A percentile compares a stretch with the other conserved stretches of the same genome.
phyloP scores from a whole-genome alignment of 1,139 yeast genomes.

The Candida sp. region DNA sequence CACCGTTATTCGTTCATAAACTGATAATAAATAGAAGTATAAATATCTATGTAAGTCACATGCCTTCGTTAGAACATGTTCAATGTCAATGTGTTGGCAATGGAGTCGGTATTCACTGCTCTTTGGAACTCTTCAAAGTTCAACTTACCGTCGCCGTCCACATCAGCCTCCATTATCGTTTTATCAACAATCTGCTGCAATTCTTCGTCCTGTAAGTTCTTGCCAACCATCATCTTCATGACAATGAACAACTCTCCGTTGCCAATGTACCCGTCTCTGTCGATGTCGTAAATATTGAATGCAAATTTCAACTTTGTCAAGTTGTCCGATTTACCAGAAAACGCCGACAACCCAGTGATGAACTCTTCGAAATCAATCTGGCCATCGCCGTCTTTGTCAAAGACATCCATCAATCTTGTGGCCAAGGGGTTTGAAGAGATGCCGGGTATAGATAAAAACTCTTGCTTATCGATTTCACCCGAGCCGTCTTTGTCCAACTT shows the following conservation, averaged over 20 bases:
- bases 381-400: slow-evolving; percentile 94
- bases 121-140: slow-evolving; percentile 86
- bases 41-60: neutral
- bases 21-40: neutral
- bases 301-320: slow-evolving; percentile 90
- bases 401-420: slow-evolving; percentile 87
- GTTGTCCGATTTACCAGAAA: slow-evolving; percentile 85
- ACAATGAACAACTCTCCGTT: slow-evolving; percentile 95
- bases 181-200: slow-evolving; percentile 95
- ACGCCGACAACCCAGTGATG: slow-evolving; percentile 87
- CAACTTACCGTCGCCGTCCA: slow-evolving; percentile 88
- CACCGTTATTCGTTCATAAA: neutral
- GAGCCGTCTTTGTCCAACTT: slow-evolving; percentile 92
- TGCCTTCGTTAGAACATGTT: slow-evolving; percentile 33
- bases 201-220: slow-evolving; percentile 83
- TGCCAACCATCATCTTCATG: slow-evolving; percentile 97
- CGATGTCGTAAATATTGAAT: slow-evolving; percentile 94
- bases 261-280: slow-evolving; percentile 92
- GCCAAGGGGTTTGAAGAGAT: slow-evolving; percentile 92
- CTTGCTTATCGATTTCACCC: slow-evolving; percentile 90
- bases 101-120: slow-evolving; percentile 71
- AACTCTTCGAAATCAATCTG: slow-evolving; percentile 96
- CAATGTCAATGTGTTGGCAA: slow-evolving; percentile 62
- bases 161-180: slow-evolving; percentile 94
- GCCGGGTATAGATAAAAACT: slow-evolving; percentile 93